These are phyloP conservation scores for Achaetomiella virescens DNA, from an alignment of 495 filamentous ascomycete species.

Conservation along the genomic window DNA sequence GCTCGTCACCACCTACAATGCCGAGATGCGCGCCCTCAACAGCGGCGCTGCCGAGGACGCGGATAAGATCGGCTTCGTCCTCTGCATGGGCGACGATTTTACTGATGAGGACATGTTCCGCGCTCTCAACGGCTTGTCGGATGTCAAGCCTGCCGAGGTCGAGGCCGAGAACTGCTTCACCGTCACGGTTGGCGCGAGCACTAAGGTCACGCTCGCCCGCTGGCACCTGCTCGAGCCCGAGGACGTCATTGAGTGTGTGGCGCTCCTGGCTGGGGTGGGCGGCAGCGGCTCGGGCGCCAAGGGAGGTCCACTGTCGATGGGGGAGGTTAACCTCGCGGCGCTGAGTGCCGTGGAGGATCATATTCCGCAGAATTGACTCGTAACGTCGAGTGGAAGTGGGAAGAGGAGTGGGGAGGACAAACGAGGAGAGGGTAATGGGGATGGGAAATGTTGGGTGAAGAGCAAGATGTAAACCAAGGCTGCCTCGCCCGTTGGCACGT, in stretches of 20 bases:
- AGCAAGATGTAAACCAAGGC: background rate
- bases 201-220: slow-evolving; percentile 76
- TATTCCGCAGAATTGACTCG: slow-evolving; percentile 22
- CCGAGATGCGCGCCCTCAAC: slow-evolving; percentile 27
- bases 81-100: slow-evolving; percentile 91
- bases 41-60: slow-evolving; percentile 6
- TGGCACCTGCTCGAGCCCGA: slow-evolving; percentile 83
- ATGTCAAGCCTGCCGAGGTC: slow-evolving; percentile 36
- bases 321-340: slow-evolving; percentile 42
- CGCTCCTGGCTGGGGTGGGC: slow-evolving; percentile 55
- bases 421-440: background rate
- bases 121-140: slow-evolving; percentile 51
- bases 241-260: slow-evolving; percentile 76
- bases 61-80: slow-evolving; percentile 64
- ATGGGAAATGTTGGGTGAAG: background rate
- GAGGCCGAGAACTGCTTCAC: slow-evolving; percentile 63
- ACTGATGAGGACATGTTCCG: slow-evolving; percentile 92
- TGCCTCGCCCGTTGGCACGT: no score
- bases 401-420: slow-evolving; percentile 1
- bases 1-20: slow-evolving; percentile 60
- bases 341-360: slow-evolving; percentile 40
- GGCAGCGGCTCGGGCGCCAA: slow-evolving; percentile 38
- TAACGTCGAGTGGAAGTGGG: background rate
- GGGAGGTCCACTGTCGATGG: slow-evolving; percentile 30
- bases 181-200: slow-evolving; percentile 79